Base-by-base conservation (phyloP, 2,329 filamentous ascomycete species). In the Talaromyces atroroseus region DNA sequence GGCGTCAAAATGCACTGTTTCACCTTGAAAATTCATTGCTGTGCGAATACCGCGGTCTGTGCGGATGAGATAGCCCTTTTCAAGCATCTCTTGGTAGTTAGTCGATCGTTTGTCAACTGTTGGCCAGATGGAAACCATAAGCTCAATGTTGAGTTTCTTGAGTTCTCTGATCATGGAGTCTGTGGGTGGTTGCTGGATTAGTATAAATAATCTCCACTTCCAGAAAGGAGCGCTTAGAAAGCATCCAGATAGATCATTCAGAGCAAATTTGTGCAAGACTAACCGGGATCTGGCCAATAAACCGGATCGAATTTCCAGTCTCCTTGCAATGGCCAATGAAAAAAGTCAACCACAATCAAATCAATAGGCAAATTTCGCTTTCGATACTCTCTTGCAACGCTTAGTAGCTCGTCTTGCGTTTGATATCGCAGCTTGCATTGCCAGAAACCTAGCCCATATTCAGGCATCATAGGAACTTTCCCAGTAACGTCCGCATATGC, bases 121-220 rank as follows among this genome's bases (percentile, higher is more conserved):
- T 0, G 85, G 85, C 85, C 85, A 88, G 61, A 88, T 80, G 0
- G 83, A 86, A 0, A 88, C 82, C 83, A 88, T 87, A 2, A 87
- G 75, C 63, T 88, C 83, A 47, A 87, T 79, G 0, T 77, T 75
- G 58, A 88, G 67, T 0, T 77, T 73, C 44, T 80, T 75, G 1
- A 87, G 75, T 65, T 87, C 84, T 40, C 74, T 71, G 21, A 87
- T 74, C 85, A 88, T 88, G 3, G 81, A 81, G 47, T 82, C 82
- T 73, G 58, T 16, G 1, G 5, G 11, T 14, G 16, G 5, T 20
- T 8, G 7, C 14, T 14, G 36, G 7, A 20, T 18, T 7, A 42
- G 38, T 20, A 42, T 20, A 42, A 18, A 20, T 16, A 36, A 10
- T 36, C 16, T 36, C 32, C 14, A 16, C 2, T 11, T 32, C 10